Evolutionary conservation across 768 basidiomycete species (phyloP), one percentile per base, ranked within the genome.

Genomic region (Russula lepida): DNA sequence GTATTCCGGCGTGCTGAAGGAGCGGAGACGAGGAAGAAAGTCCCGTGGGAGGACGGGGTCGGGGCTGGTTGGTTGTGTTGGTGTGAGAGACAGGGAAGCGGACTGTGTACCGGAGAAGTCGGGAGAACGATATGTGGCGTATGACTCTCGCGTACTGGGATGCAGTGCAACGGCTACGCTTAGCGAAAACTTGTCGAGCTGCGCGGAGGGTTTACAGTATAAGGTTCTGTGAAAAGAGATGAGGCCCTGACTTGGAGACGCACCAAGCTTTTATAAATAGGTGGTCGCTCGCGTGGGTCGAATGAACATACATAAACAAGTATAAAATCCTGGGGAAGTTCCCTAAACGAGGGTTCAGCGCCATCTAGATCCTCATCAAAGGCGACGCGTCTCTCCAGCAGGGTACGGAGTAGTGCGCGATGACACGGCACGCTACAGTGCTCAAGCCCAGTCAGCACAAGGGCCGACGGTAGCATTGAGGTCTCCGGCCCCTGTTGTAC

Each of bases 161-260:
- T 66, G 55, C 17, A 87, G 69, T 33, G 77, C 73, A 51, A 88
- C 71, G 44, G 81, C 81, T 6, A 80, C 81, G 67, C 88, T 91
- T 80, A 92, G 84, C 2, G 88, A 78, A 69, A 92, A 92, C 67
- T 80, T 81, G 69, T 92, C 88, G 15, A 92, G 77, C 89, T 91
- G 67, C 13, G 21, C 21, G 30, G n/a, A 28, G 21, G n/a, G 27
- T 55, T 51, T 19, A n/a, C n/a, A n/a, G n/a, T n/a, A 27, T 50
- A 53, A 41, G 35, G 43, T 19, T 19, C 2, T 15, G 52, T 51
- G 52, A 41, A 32, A 43, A 11, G 51, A 35, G 49, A 13, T 21
- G 39, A 23, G 2, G 63, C 39, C 52, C 39, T 30, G 52, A 32
- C 48, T 11, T 19, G 58, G 8, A 23, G 25, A 69, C 85, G 64